These are phyloP conservation scores for Cajanus cajan DNA, from an alignment of 306 rosid species.

Conservation along the genomic window DNA sequence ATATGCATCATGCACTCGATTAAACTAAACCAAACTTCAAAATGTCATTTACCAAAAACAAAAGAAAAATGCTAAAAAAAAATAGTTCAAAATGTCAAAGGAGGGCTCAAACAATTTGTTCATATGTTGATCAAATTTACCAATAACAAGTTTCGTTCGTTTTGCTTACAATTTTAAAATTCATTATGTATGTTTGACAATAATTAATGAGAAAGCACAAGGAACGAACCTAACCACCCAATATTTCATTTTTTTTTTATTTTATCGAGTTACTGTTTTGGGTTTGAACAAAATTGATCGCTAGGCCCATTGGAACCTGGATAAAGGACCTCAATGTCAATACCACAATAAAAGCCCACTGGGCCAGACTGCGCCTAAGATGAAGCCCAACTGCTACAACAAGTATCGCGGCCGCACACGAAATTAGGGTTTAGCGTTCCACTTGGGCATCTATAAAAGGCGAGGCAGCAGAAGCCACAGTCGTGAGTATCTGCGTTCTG, in stretches of 20 bases:
- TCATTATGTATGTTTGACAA: not conserved
- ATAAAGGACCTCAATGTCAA: too few relatives aligned
- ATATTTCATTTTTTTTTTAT: not conserved
- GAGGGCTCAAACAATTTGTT: too few relatives aligned
- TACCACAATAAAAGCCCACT: not conserved
- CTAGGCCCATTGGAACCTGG: too few relatives aligned
- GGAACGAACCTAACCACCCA: not conserved
- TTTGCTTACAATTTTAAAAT: not conserved
- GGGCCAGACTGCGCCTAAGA: not conserved
- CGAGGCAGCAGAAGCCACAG: not conserved
- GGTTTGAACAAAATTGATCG: not conserved
- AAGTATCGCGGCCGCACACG: not conserved
- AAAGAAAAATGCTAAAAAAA: too few relatives aligned
- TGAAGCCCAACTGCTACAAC: not conserved
- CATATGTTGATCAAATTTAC: too few relatives aligned
- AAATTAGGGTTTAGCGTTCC: slow-evolving; percentile 28
- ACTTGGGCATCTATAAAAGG: not conserved
- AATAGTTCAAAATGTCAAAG: too few relatives aligned
- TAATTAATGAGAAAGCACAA: not conserved
- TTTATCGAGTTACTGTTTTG: too few relatives aligned
- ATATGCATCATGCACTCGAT: too few relatives aligned
- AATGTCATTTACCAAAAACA: too few relatives aligned
- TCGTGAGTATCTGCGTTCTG: too few relatives aligned
- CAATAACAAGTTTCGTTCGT: not conserved
- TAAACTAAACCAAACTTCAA: too few relatives aligned